Evolutionary conservation across 805 yeast genomes (phyloP), one percentile per base, ranked within the genome.

Genomic region (Barnettozyma botsteinii): DNA sequence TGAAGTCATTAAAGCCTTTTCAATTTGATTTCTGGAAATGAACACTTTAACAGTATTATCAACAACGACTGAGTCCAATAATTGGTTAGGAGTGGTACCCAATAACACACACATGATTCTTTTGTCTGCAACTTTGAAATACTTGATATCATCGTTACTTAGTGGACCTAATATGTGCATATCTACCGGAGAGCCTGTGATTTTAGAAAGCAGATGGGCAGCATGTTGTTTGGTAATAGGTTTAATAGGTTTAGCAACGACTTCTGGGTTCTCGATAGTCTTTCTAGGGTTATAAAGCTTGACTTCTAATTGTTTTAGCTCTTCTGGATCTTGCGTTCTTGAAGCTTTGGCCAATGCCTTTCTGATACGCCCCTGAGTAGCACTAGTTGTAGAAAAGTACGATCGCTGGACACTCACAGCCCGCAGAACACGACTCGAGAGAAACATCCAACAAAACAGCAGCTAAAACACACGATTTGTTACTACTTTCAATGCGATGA

Each of bases 1-100:
- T 4, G 73, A 64, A n/a, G 78, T 56, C 48, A 64, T 65, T 20
- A 70, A 41, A 0, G 89, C 89, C 42, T 83, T 72, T 24, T 63
- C 66, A 0, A 67, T 45, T 26, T 73, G 75, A 38, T 67, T 76
- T 37, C 73, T 58, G 15, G 61, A 62, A 25, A 85, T 58, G 42
- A 81, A 72, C 39, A 73, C 71, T 13, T 60, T 49, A 0, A 75
- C 77, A 43, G 81, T 81, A 28, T 66, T 56, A 15, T 75, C 74
- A 12, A 83, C 77, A 21, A 72, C 50, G 36, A 65, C 64, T 0
- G 87, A 73, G 54, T 84, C 86, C 36, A 69, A 59, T 25, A 84
- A 46, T 52, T 77, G 83, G 22, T 65, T 66, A 5, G 73, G 77
- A 23, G 73, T 73, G 0, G 77, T 70, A 2, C 89, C 91, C 20